Evolutionary conservation across 2,329 filamentous ascomycete species (phyloP).

Genomic region (Triangularia verruculosa): DNA sequence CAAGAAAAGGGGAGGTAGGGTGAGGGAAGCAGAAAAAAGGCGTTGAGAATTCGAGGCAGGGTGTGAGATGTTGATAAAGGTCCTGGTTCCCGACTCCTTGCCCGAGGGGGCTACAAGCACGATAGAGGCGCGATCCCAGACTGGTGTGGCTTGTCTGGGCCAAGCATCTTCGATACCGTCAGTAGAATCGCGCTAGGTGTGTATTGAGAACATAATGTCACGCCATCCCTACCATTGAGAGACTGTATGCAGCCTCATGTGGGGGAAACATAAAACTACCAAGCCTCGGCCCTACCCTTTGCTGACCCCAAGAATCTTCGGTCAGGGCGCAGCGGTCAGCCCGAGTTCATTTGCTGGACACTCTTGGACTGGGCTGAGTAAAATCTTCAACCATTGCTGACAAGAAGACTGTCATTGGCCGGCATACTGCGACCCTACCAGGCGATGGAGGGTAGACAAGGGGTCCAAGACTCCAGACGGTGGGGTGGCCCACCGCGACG

Average conservation of each 20-base stretch:
- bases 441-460: conserved; percentile 17
- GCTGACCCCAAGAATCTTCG: conserved; percentile 3
- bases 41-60: not conserved
- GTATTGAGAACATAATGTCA: not conserved
- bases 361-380: conserved; percentile 22
- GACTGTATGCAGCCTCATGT: not conserved
- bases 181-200: not conserved
- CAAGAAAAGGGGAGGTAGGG: not conserved
- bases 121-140: conserved; percentile 9
- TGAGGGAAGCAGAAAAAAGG: not conserved
- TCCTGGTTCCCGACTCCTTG: not conserved
- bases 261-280: not conserved
- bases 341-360: conserved; percentile 3
- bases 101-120: conserved; percentile 1
- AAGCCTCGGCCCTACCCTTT: not conserved
- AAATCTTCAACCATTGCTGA: conserved; percentile 17
- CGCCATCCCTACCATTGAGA: not conserved
- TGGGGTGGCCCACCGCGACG: conserved; percentile 2
- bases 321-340: conserved; percentile 25
- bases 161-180: conserved; percentile 3
- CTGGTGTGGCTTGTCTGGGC: conserved; percentile 12
- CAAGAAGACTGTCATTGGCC: conserved; percentile 22
- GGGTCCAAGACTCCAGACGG: not conserved
- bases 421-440: conserved; percentile 15
- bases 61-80: conserved; percentile 9